phyloP scores from a whole-genome alignment of 1,139 yeast species.

The Saccharomyces hybrid region DNA sequence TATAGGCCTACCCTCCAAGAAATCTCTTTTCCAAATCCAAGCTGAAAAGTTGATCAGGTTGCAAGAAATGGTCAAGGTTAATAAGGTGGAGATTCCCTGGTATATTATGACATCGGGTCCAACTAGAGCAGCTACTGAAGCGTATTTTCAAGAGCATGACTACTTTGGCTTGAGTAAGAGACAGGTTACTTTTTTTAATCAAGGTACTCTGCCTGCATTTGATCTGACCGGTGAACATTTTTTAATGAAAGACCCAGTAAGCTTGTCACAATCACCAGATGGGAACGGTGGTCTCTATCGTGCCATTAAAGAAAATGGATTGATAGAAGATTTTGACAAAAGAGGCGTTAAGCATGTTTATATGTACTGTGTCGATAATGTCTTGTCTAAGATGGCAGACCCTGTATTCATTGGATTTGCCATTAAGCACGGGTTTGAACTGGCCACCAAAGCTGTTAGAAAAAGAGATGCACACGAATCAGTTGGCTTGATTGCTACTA shows the following conservation, averaged over 20 bases:
- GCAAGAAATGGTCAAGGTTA: conserved; percentile 46
- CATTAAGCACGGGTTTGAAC: conserved; percentile 51
- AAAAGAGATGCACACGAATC: conserved; percentile 81
- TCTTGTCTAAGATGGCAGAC: conserved; percentile 87
- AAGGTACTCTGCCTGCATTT: conserved; percentile 92
- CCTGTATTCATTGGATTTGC: conserved; percentile 90
- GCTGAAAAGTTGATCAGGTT: conserved; percentile 72
- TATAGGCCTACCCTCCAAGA: conserved; percentile 74
- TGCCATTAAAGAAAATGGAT: conserved; percentile 60
- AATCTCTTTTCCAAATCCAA: conserved; percentile 84
- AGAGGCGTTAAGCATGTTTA: conserved; percentile 83
- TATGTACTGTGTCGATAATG: conserved; percentile 95
- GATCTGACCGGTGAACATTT: conserved; percentile 62
- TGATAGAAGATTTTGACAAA: conserved; percentile 58
- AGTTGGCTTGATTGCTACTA: conserved; percentile 85
- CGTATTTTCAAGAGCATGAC: conserved; percentile 50
- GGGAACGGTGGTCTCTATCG: conserved; percentile 96
- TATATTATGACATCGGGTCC: conserved; percentile 96
- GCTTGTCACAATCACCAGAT: conserved; percentile 83
- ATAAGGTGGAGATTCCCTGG: conserved; percentile 51
- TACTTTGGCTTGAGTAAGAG: conserved; percentile 60
- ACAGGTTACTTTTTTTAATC: conserved; percentile 78
- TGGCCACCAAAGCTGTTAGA: conserved; percentile 93
- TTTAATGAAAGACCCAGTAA: conserved; percentile 47
- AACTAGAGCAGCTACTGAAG: conserved; percentile 69